Conservation (phyloP, 2,329 filamentous ascomycete genomes). For the Aspergillus bombycis region DNA sequence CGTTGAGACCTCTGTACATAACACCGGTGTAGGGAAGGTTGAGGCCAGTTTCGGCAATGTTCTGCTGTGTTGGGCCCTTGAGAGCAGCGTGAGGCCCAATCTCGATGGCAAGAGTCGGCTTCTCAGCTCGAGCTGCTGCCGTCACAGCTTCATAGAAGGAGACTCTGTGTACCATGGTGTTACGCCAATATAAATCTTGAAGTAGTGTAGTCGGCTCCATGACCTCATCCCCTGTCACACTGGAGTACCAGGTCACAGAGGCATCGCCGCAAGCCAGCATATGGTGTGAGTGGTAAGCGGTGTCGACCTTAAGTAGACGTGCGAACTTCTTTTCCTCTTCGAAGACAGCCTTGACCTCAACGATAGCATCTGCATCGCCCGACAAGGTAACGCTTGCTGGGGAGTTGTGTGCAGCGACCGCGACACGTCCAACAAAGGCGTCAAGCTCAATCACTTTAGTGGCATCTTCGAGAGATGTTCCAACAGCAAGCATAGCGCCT, state of each 20-base stretch:
- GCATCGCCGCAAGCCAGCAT: conserved; percentile 34
- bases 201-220: conserved; percentile 5
- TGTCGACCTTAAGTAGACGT: conserved; percentile 45
- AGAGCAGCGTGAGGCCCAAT: not conserved
- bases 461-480: conserved; percentile 17
- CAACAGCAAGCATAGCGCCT: conserved; percentile 54
- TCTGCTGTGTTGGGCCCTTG: not conserved
- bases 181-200: not conserved
- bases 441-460: conserved; percentile 1
- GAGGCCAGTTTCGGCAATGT: conserved; percentile 1
- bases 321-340: conserved; percentile 43
- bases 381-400: conserved; percentile 49
- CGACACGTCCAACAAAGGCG: conserved; percentile 32
- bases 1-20: conserved; percentile 4
- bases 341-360: conserved; percentile 35
- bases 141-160: not conserved
- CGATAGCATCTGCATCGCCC: conserved; percentile 45
- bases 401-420: conserved; percentile 46
- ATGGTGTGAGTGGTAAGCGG: conserved; percentile 51
- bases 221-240: conserved; percentile 4
- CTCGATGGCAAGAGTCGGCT: not conserved
- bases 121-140: not conserved
- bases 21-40: conserved; percentile 5
- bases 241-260: conserved; percentile 10
- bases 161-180: not conserved